A percentile compares a stretch with the other conserved stretches of the same genome.
Evolutionary conservation across 495 filamentous ascomycete genomes (phyloP).

Genomic region (Physcia stellaris): DNA sequence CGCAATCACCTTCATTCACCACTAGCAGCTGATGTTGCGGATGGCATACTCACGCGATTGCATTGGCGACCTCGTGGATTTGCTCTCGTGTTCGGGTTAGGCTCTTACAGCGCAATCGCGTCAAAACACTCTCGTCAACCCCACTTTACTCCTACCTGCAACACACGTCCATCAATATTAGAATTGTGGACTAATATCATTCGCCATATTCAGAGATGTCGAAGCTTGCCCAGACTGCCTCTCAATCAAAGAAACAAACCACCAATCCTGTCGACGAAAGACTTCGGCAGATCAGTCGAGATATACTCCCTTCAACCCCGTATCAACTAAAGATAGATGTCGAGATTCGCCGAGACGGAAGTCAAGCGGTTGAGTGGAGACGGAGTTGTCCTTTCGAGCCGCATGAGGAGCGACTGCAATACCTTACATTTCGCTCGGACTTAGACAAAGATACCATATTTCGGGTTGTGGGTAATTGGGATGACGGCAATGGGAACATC

Average conservation of each 20-base stretch:
- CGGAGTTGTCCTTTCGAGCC: conserved; percentile 28
- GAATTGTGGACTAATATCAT: too few relatives aligned
- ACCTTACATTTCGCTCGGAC: conserved; percentile 40
- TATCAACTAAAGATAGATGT: conserved; percentile 31
- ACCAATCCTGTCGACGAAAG: conserved; percentile 29
- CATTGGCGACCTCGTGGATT: too few relatives aligned
- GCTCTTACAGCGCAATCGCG: too few relatives aligned
- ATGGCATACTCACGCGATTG: too few relatives aligned
- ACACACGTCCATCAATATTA: too few relatives aligned
- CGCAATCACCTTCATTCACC: too few relatives aligned
- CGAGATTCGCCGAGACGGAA: conserved; percentile 18
- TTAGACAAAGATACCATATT: conserved; percentile 33
- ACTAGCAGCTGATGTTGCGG: too few relatives aligned
- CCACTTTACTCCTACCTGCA: too few relatives aligned
- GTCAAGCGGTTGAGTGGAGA: conserved; percentile 34
- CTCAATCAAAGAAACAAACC: too few relatives aligned
- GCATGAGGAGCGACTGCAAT: conserved; percentile 39
- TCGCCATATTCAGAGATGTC: conserved; percentile 2
- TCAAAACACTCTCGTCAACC: too few relatives aligned
- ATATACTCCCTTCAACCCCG: conserved; percentile 33
- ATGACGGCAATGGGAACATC: conserved; percentile 33
- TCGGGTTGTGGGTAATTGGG: conserved; percentile 37
- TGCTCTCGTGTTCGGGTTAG: too few relatives aligned
- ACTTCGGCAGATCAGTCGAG: conserved; percentile 30
- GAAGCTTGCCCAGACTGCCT: not conserved